Conservation (phyloP, 805 yeast species). For the Ogataea angusta region DNA sequence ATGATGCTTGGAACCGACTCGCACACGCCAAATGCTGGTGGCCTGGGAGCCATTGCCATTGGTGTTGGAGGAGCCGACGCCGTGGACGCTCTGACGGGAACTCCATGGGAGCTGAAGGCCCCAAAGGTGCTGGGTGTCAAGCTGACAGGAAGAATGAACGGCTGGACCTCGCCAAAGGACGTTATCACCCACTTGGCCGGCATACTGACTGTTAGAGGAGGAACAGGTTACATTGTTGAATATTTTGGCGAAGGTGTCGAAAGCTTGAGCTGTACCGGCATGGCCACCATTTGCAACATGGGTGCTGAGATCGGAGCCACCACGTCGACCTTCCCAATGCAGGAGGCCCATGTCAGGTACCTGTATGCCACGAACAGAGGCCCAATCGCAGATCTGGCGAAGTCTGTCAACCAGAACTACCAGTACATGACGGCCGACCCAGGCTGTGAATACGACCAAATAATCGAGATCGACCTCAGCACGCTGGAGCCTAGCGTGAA, state of each 20-base stretch:
- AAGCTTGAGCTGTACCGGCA: constrained; percentile 91
- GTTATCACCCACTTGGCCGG: constrained; percentile 93
- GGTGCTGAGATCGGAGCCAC: constrained; percentile 99
- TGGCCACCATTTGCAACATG: constrained; percentile 99
- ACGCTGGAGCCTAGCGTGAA: constrained; percentile 93
- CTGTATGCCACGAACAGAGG: constrained; percentile 83
- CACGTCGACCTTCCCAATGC: constrained; percentile 96
- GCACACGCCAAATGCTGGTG: constrained; percentile 98
- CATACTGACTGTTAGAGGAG: constrained; percentile 90
- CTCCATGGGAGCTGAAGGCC: constrained; percentile 98
- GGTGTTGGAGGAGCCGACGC: constrained; percentile 99
- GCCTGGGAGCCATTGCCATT: constrained; percentile 94
- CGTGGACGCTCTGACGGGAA: constrained; percentile 93
- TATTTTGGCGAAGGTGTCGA: constrained; percentile 95
- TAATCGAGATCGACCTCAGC: constrained; percentile 84
- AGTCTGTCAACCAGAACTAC: constrained; percentile 56
- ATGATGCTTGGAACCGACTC: constrained; percentile 96
- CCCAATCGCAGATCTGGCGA: constrained; percentile 79
- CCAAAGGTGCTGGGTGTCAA: constrained; percentile 94
- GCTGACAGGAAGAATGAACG: constrained; percentile 81
- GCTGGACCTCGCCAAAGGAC: constrained; percentile 98
- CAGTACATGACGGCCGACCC: constrained; percentile 79
- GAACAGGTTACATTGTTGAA: constrained; percentile 95
- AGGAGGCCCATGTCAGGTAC: constrained; percentile 83
- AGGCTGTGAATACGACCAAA: constrained; percentile 91